These are phyloP conservation scores for Teratosphaeria nubilosa DNA, from an alignment of 2,329 filamentous ascomycete species.

Conservation along the genomic window DNA sequence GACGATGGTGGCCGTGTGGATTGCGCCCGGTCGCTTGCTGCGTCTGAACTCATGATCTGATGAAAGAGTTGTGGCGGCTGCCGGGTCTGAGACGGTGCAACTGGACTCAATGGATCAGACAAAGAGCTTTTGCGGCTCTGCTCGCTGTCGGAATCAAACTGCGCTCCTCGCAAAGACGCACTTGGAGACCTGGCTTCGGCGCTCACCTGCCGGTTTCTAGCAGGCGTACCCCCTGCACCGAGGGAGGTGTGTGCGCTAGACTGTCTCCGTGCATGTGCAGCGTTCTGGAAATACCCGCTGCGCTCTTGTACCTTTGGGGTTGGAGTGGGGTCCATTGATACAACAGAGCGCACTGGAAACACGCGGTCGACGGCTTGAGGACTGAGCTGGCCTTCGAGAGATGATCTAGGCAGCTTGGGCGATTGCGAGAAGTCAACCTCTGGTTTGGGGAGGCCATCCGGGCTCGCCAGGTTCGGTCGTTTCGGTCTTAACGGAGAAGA, in stretches of 20 bases:
- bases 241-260: background rate
- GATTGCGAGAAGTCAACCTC: conserved; percentile 1
- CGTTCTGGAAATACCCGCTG: conserved; percentile 27
- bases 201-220: background rate
- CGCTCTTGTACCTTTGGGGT: conserved; percentile 13
- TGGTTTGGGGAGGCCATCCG: background rate
- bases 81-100: background rate
- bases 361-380: conserved; percentile 49
- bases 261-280: conserved; percentile 11
- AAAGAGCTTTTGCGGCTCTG: background rate
- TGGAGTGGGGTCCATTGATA: conserved; percentile 54
- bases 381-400: conserved; percentile 23
- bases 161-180: background rate
- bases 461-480: background rate
- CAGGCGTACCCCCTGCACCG: background rate
- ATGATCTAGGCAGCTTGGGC: background rate
- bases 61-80: conserved; percentile 6
- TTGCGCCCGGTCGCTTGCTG: conserved; percentile 15
- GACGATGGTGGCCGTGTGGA: conserved; percentile 22
- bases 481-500: background rate
- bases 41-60: conserved; percentile 4
- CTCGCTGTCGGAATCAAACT: background rate
- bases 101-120: background rate
- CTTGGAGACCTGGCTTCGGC: background rate
- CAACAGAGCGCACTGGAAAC: conserved; percentile 70